These are phyloP conservation scores for Solanum appendiculatum DNA, from an alignment of 257 asterid species.

Conservation along the genomic window DNA sequence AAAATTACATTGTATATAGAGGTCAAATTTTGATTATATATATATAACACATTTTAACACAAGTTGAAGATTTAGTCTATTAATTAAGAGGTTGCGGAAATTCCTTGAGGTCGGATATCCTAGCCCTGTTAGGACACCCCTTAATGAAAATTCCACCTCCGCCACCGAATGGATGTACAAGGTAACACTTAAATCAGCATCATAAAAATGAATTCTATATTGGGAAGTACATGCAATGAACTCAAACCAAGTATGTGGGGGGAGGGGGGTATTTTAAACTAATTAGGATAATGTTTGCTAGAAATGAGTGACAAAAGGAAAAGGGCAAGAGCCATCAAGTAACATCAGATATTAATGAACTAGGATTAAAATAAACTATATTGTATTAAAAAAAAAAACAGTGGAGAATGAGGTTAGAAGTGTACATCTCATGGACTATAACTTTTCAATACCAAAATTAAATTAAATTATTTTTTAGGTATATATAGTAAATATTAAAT, in stretches of 20 bases:
- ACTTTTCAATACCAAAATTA: too few species aligned
- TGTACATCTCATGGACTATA: too few species aligned
- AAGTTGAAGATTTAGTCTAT: too few species aligned
- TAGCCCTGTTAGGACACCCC: too few species aligned
- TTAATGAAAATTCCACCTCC: too few species aligned
- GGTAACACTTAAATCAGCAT: not conserved
- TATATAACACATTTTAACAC: too few species aligned
- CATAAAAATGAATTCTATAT: not conserved
- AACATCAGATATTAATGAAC: not conserved
- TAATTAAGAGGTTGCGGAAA: accelerated
- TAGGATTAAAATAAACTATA: not conserved
- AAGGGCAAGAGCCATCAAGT: not conserved
- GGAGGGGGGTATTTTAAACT: not conserved
- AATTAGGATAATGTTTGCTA: not conserved
- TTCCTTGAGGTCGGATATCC: accelerated
- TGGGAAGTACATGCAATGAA: not conserved
- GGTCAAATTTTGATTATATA: too few species aligned
- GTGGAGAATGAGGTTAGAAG: too few species aligned
- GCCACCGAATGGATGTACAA: accelerated
- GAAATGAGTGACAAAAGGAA: not conserved
- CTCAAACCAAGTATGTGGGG: not conserved
- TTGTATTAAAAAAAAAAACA: too few species aligned
- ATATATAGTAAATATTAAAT: too few species aligned
- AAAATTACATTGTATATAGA: too few species aligned
- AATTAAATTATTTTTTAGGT: too few species aligned